Base-by-base conservation (phyloP, 257 asterid genomes). In the Agastache rugosa region DNA sequence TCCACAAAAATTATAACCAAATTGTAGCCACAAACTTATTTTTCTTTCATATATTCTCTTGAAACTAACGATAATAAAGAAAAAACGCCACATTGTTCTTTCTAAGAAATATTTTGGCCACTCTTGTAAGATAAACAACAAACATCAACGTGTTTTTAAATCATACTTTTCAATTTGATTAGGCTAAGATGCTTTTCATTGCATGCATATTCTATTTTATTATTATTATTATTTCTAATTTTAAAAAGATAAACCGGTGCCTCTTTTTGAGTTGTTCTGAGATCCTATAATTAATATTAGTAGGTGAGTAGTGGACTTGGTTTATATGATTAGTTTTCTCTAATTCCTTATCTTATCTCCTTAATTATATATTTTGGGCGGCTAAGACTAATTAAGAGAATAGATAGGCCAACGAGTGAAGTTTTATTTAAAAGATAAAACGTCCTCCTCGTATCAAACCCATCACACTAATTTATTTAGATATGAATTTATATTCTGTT, bases 291-390 rank as follows among this genome's bases (percentile, higher is more conserved):
- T 78, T 80, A 25, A 53, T 60, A n/a, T n/a, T n/a, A 80, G 84
- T 85, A 65, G 86, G 85, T 75, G 31, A 73, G 68, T 73, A 48
- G 86, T 80, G 82, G 88, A 80, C 75, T 76, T 75, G 34, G 63
- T 48, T 63, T 71, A 19, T 56, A 29, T 76, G 65, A 75, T 42
- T 76, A 69, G 25, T 74, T 64, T 41, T 78, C 69, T 45, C 47
- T 66, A 71, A 71, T 67, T 80, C 76, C 63, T 74, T 78, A 85
- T 48, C 56, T 82, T 73, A 78, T 87, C 90, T 66, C 67, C 67
- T 69, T 39, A 42, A 75, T 81, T 55, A 69, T 72, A 74, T 75
- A 50, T 37, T 47, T 79, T 82, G 93, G 93, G 74, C 91, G 90
- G 93, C 82, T 78, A 65, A 67, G 50, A 67, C 81, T 78, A 69